Percentiles rank a stretch among this genome's conserved stretches.
Evolutionary conservation across 768 basidiomycete species (phyloP).

Genomic region (Holtermannia corniformis): DNA sequence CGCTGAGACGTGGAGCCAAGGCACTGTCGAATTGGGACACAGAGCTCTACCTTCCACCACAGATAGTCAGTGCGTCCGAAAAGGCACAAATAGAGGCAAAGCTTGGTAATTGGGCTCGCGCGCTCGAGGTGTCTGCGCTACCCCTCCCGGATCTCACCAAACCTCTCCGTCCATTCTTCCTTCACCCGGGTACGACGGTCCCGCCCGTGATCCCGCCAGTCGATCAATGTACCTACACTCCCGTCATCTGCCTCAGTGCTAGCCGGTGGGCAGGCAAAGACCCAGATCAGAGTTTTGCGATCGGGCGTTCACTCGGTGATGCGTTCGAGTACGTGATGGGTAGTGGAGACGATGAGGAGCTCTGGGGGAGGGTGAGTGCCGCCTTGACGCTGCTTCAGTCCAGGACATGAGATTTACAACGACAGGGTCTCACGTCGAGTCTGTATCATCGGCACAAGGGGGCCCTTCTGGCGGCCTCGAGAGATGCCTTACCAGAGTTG

Average conservation of each 20-base stretch:
- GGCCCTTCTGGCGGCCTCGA: slow-evolving; percentile 47
- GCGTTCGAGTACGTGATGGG: slow-evolving; percentile 87
- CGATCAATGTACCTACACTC: slow-evolving; percentile 28
- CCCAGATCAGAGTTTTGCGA: slow-evolving; percentile 43
- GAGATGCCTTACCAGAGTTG: slow-evolving; percentile 49
- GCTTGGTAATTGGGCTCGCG: slow-evolving; percentile 60
- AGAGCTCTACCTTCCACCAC: slow-evolving; percentile 60
- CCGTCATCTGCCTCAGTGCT: slow-evolving; percentile 77
- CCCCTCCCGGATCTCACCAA: slow-evolving; percentile 50
- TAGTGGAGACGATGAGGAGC: slow-evolving; percentile 88
- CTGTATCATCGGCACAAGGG: slow-evolving; percentile 59
- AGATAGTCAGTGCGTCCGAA: slow-evolving; percentile 52
- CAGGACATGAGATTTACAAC: slow-evolving; percentile 1
- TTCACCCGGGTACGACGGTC: slow-evolving; percentile 60
- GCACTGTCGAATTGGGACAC: slow-evolving; percentile 49
- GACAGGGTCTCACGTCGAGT: slow-evolving; percentile 62
- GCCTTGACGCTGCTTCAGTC: slow-evolving; percentile 3
- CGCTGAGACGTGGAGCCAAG: background rate
- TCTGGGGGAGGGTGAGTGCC: slow-evolving; percentile 63
- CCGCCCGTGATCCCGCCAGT: slow-evolving; percentile 45
- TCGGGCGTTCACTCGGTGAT: slow-evolving; percentile 44
- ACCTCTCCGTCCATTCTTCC: slow-evolving; percentile 79
- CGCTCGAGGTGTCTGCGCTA: slow-evolving; percentile 70
- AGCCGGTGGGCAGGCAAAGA: slow-evolving; percentile 52
- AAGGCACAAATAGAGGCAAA: slow-evolving; percentile 62